Percentiles rank a stretch among this genome's conserved stretches.
phyloP scores from a whole-genome alignment of 495 filamentous ascomycete genomes.

The Penicillium ochrochloron region DNA sequence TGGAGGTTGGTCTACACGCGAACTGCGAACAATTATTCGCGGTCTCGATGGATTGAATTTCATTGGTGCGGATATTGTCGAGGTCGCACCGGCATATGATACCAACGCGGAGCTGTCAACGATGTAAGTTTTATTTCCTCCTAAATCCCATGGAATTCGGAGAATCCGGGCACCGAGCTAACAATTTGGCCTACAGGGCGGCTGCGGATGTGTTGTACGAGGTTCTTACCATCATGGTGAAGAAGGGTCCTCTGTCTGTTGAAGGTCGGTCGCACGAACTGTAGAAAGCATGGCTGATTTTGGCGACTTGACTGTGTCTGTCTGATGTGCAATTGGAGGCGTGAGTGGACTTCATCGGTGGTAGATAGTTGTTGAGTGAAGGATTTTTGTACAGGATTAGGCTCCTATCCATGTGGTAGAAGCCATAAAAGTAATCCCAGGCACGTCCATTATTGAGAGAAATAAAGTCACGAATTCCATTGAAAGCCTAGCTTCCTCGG shows the following conservation, averaged over 20 bases:
- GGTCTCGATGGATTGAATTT: constrained; percentile 76
- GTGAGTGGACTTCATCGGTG: background rate
- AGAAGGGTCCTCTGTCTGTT: constrained; percentile 56
- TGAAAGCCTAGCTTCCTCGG: too few species aligned
- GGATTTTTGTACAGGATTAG: too few species aligned
- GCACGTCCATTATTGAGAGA: too few species aligned
- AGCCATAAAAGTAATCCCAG: background rate
- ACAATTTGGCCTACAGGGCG: constrained; percentile 41
- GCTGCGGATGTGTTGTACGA: constrained; percentile 70
- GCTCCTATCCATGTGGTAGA: background rate
- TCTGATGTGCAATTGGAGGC: background rate
- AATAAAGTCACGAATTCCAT: too few species aligned
- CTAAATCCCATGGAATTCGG: background rate
- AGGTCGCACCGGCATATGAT: constrained; percentile 74
- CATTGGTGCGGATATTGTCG: constrained; percentile 79
- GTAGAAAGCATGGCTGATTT: background rate
- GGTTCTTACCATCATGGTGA: constrained; percentile 68
- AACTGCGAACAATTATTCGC: constrained; percentile 73
- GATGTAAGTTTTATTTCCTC: constrained; percentile 41
- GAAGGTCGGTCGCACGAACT: constrained; percentile 24
- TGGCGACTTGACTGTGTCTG: background rate
- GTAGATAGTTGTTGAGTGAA: background rate
- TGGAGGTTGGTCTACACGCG: constrained; percentile 84
- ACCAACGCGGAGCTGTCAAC: constrained; percentile 69
- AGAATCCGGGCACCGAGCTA: background rate